These are phyloP conservation scores for Leishmania lainsoni DNA, from an alignment of 208 protist species.

Conservation along the genomic window DNA sequence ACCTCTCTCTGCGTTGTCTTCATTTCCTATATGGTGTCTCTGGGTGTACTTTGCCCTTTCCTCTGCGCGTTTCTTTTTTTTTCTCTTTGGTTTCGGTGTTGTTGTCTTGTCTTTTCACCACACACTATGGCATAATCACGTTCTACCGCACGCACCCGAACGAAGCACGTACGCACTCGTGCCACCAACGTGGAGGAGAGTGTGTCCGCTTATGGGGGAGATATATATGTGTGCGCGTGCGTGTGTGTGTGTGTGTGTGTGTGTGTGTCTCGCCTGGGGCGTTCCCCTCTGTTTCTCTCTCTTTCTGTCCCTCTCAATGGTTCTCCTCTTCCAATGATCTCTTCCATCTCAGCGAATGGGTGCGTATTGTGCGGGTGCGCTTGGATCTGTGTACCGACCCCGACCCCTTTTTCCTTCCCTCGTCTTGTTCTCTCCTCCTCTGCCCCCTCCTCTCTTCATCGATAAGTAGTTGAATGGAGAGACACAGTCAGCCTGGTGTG, in stretches of 20 bases:
- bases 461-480: background rate
- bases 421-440: background rate
- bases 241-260: background rate
- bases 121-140: background rate
- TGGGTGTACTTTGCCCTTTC: background rate
- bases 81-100: conserved; percentile 23
- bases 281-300: background rate
- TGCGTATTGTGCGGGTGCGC: background rate
- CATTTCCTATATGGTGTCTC: background rate
- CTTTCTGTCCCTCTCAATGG: background rate
- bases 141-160: background rate
- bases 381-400: background rate
- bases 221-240: background rate
- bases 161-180: background rate
- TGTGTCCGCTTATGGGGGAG: background rate
- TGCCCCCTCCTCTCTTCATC: background rate
- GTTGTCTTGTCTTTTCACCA: conserved; percentile 10
- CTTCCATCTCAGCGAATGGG: background rate
- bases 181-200: background rate
- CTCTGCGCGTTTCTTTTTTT: background rate
- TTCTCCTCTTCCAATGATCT: background rate
- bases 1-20: background rate
- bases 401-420: background rate
- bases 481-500: background rate
- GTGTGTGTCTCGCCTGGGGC: background rate